Base-by-base conservation (phyloP, 192 early-diverging fungal genomes). In the Coemansia sp. region DNA sequence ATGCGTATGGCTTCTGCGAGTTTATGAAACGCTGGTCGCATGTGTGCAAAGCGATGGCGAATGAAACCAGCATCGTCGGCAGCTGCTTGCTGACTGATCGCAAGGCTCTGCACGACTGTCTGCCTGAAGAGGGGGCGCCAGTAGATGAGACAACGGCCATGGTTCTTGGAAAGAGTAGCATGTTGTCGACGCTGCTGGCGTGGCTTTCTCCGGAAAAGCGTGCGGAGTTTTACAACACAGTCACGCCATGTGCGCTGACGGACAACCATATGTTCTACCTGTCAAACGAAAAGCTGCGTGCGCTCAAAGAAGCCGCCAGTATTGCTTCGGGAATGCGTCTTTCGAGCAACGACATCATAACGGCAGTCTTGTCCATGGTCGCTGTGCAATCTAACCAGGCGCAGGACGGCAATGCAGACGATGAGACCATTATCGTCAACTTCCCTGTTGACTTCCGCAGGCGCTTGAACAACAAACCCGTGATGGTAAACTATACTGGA, bases 1-100 rank as follows among this genome's bases (percentile, higher is more conserved):
- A 71, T 38, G 69, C 64, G 3, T 41, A 55, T 26, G 75, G 69
- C 23, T 67, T 46, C n/a, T 71, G 64, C 20, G 21, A 39, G 10
- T 77, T 77, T 64, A 43, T 77, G 34, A 61, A 63, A 6, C 69
- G 62, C 6, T 77, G 75, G 69, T 64, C 65, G 16, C 45, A 63
- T 9, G 23, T 67, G n/a, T 60, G 56, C 64, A 55, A 7, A 9
- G 56, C 43, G 49, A 34, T 46, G 18, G 41, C 41, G 6, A 23
- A 6, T 30, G 24, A 53, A 53, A 26, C 6, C 14, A 53, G 6
- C 51, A 26, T 21, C 23, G 30, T 7, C 9, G 43, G 14, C n/a
- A 62, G 18, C 43, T 9, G 7, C 5, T 23, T 41, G 36, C 41
- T 24, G 43, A 26, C 23, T 18, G 36, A 41, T 15, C 43, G 43